Evolutionary conservation across 2,329 filamentous ascomycete species (phyloP).

Genomic region (Falciphora oryzae): DNA sequence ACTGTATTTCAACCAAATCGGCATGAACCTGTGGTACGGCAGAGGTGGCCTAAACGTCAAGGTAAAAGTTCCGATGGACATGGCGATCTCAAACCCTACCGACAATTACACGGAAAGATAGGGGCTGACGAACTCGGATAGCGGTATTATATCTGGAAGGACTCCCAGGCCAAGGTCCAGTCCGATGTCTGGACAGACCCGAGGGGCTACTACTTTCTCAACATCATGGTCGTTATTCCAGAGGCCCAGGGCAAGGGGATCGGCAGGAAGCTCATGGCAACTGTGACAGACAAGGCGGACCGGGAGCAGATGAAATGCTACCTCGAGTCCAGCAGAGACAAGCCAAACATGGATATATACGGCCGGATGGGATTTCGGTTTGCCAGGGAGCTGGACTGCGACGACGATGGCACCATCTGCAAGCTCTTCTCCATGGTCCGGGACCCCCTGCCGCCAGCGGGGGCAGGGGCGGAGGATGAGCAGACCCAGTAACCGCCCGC

Average conservation of each 20-base stretch:
- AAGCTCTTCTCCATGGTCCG: slow-evolving; percentile 45
- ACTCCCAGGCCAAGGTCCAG: slow-evolving; percentile 56
- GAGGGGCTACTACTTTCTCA: slow-evolving; percentile 69
- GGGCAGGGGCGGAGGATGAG: background rate
- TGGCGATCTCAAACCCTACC: background rate
- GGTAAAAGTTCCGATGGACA: slow-evolving; percentile 27
- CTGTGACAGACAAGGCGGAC: slow-evolving; percentile 59
- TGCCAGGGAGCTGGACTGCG: slow-evolving; percentile 59
- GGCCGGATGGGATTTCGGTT: slow-evolving; percentile 62
- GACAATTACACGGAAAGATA: background rate
- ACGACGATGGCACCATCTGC: slow-evolving; percentile 52
- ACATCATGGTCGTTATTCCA: slow-evolving; percentile 65
- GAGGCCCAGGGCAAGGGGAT: slow-evolving; percentile 61
- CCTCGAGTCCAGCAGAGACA: slow-evolving; percentile 62
- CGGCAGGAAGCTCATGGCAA: slow-evolving; percentile 57
- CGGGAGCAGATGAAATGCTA: slow-evolving; percentile 60
- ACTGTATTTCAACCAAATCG: slow-evolving; percentile 60
- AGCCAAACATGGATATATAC: slow-evolving; percentile 67
- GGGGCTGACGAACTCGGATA: slow-evolving; percentile 15
- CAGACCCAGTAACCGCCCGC: background rate
- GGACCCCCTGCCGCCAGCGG: slow-evolving; percentile 25
- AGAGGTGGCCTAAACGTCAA: slow-evolving; percentile 61
- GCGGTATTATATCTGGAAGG: slow-evolving; percentile 71
- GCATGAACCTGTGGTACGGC: slow-evolving; percentile 63
- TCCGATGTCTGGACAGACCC: slow-evolving; percentile 57